Percentiles rank a stretch among this genome's conserved stretches.
Evolutionary conservation across 2,329 filamentous ascomycete genomes (phyloP).

Genomic region (Pseudogymnoascus verrucosus): DNA sequence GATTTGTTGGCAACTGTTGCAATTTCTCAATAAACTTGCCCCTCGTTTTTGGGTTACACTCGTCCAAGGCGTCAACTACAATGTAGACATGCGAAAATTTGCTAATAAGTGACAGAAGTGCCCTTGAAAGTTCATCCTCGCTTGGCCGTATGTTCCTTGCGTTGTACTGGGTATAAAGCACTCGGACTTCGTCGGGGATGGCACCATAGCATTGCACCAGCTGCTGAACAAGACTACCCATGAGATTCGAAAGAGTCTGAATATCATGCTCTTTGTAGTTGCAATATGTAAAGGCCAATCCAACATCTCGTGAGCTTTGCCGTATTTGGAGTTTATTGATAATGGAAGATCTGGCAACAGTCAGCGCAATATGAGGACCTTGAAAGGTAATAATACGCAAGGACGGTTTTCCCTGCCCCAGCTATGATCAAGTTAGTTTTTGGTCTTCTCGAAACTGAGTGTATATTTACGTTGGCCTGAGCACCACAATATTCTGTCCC

Average conservation of each 20-base stretch:
- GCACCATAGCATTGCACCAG: conserved; percentile 14
- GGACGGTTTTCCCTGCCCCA: neutral
- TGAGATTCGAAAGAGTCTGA: conserved; percentile 19
- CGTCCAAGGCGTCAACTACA: conserved; percentile 18
- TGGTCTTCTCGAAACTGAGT: neutral
- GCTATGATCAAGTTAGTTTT: neutral
- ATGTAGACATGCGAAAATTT: conserved; percentile 16
- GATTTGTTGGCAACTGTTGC: neutral
- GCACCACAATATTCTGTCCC: neutral
- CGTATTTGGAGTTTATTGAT: neutral
- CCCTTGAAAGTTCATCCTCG: conserved; percentile 13
- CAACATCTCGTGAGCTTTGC: conserved; percentile 7
- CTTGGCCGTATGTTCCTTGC: neutral
- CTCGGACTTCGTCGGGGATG: neutral
- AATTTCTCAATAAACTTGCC: neutral
- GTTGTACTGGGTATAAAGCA: neutral
- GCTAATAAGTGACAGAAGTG: conserved; percentile 14
- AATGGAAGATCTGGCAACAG: conserved; percentile 9
- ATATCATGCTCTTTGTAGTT: conserved; percentile 25
- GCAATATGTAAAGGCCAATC: conserved; percentile 31
- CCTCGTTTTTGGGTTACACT: conserved; percentile 11
- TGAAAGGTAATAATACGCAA: neutral
- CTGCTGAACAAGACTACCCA: conserved; percentile 23
- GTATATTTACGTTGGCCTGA: neutral
- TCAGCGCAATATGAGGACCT: neutral